Evolutionary conservation across 1,284 basidiomycete genomes (phyloP).

Genomic region (Ustilago nuda): DNA sequence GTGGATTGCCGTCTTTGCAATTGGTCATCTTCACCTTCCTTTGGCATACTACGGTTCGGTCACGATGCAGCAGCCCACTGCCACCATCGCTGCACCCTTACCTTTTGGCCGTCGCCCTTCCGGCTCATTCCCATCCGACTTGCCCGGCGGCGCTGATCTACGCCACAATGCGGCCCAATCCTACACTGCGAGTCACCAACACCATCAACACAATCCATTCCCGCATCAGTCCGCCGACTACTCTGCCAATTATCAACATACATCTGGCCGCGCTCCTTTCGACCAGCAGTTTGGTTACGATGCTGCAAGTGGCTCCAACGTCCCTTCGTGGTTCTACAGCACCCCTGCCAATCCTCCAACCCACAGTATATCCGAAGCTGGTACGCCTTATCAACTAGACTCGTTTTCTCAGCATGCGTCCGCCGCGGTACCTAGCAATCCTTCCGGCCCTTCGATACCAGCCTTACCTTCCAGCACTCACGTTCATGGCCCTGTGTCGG

Average conservation of each 20-base stretch:
- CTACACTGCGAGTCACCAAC: slow-evolving; percentile 15
- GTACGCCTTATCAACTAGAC: slow-evolving; percentile 24
- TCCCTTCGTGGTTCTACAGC: slow-evolving; percentile 35
- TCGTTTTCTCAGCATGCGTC: slow-evolving; percentile 17
- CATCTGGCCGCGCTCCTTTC: slow-evolving; percentile 18
- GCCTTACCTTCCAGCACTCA: slow-evolving; percentile 5
- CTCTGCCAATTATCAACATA: slow-evolving; percentile 28
- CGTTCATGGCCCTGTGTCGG: slow-evolving; percentile 2
- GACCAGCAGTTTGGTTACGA: slow-evolving; percentile 26
- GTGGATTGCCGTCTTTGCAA: neutral
- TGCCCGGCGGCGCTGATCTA: slow-evolving; percentile 25
- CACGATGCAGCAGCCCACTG: slow-evolving; percentile 31
- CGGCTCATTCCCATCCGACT: slow-evolving; percentile 12
- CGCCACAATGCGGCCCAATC: slow-evolving; percentile 15
- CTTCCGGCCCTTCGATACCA: slow-evolving; percentile 11
- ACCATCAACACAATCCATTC: slow-evolving; percentile 8
- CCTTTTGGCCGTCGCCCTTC: slow-evolving; percentile 27
- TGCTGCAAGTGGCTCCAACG: slow-evolving; percentile 13
- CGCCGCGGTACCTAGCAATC: slow-evolving; percentile 8
- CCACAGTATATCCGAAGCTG: slow-evolving; percentile 1
- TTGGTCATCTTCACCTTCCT: neutral
- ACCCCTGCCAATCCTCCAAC: slow-evolving; percentile 6
- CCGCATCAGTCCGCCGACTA: slow-evolving; percentile 15
- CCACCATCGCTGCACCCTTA: slow-evolving; percentile 22
- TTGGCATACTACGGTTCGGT: neutral